A percentile compares a stretch with the other conserved stretches of the same genome.
Conservation (phyloP, 169 alveolate genomes). For the Besnoitia besnoiti region DNA sequence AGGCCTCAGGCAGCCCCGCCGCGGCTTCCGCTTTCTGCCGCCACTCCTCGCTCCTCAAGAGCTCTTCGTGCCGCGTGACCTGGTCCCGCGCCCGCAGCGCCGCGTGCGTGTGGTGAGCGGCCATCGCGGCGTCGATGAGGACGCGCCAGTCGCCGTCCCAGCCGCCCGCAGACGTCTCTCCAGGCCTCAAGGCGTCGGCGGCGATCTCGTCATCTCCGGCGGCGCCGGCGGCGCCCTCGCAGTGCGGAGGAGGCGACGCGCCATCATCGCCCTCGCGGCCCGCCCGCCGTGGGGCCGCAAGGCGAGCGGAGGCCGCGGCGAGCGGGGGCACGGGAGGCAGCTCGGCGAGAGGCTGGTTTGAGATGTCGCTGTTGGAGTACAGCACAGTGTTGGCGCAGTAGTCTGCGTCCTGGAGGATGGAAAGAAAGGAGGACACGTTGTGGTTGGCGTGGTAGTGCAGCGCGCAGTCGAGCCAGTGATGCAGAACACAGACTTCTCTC, state of each 20-base stretch:
- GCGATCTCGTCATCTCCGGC: background rate
- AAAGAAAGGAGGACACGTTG: background rate
- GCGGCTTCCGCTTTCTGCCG: slow-evolving; percentile 43
- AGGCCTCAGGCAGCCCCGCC: slow-evolving; percentile 40
- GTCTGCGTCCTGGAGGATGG: slow-evolving; percentile 22
- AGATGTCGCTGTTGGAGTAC: slow-evolving; percentile 39
- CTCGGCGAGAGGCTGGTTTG: slow-evolving; percentile 47
- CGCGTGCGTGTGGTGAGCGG: slow-evolving; percentile 21
- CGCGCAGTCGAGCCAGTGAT: slow-evolving; percentile 50
- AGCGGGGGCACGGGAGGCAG: slow-evolving; percentile 38
- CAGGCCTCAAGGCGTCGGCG: background rate
- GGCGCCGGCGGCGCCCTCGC: background rate
- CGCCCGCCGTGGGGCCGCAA: background rate
- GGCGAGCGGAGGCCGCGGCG: background rate
- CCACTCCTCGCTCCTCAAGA: slow-evolving; percentile 52
- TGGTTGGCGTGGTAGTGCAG: slow-evolving; percentile 10
- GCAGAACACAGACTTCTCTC: slow-evolving; percentile 50
- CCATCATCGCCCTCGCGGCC: background rate
- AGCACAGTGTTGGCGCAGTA: slow-evolving; percentile 48
- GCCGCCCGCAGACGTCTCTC: background rate
- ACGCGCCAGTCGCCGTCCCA: slow-evolving; percentile 67
- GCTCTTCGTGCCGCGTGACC: slow-evolving; percentile 17
- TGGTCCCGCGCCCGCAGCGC: slow-evolving; percentile 49
- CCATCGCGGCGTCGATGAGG: slow-evolving; percentile 42
- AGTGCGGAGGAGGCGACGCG: background rate